Conservation (phyloP, 139 green algal genomes). For the Coelastrella sp. region DNA sequence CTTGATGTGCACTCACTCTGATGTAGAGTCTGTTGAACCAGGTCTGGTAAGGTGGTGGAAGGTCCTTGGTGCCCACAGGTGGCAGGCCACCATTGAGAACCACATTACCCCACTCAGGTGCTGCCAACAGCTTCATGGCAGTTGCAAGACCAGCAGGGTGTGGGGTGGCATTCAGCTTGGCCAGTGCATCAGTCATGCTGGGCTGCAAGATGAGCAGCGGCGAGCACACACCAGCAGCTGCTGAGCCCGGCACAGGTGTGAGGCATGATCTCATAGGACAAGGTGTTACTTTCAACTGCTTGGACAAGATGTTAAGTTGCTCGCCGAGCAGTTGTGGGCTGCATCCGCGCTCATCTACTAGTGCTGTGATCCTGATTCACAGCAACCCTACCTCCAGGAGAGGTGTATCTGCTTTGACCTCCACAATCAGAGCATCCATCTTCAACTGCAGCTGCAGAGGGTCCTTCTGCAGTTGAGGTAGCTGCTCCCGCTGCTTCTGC, state of each 20-base stretch:
- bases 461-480: conserved; percentile 40
- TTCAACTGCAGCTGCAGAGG: conserved; percentile 32
- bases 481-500: conserved; percentile 22
- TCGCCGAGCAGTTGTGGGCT: neutral
- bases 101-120: conserved; percentile 5
- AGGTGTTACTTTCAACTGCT: too few relatives aligned
- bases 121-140: neutral
- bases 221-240: neutral
- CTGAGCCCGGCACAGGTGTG: too few relatives aligned
- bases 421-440: conserved; percentile 30
- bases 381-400: conserved; percentile 15
- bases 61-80: neutral
- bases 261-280: neutral
- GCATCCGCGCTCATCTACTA: neutral
- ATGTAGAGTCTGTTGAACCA: conserved; percentile 43
- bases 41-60: conserved; percentile 6
- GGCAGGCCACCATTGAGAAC: conserved; percentile 34
- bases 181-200: neutral
- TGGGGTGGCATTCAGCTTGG: neutral
- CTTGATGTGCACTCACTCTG: neutral
- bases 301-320: too few relatives aligned
- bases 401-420: conserved; percentile 18
- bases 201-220: neutral
- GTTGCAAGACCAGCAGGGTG: conserved; percentile 13
- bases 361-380: neutral